A percentile compares a stretch with the other conserved stretches of the same genome.
These are phyloP conservation scores for Saccharum spontaneum DNA, from an alignment of 176 grass and related monocot genomes.

Conservation along the genomic window DNA sequence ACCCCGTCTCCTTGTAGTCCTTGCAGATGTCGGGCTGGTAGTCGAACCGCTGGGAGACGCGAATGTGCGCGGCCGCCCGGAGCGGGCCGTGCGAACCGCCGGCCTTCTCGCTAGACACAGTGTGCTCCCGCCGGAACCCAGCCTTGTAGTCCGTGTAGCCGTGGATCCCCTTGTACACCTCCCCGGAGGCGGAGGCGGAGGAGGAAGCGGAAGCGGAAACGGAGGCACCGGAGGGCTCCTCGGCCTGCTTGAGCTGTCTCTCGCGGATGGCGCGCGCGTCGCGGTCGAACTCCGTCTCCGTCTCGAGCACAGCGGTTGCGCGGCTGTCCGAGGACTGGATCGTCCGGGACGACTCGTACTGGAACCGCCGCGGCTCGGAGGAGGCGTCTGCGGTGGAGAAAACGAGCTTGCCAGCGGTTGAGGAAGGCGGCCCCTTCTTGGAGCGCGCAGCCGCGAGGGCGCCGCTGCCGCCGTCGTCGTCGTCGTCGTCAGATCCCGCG, in stretches of 20 bases:
- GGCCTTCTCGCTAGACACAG: slow-evolving; percentile 82
- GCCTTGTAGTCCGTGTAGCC: slow-evolving; percentile 91
- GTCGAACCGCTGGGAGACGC: slow-evolving; percentile 70
- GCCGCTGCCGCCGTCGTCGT: slow-evolving; percentile 16
- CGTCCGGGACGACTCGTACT: slow-evolving; percentile 75
- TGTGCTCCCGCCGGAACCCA: slow-evolving; percentile 82
- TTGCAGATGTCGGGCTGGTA: slow-evolving; percentile 96
- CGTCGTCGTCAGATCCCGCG: slow-evolving; percentile 53
- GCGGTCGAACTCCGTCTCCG: slow-evolving; percentile 72
- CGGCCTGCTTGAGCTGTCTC: slow-evolving; percentile 71
- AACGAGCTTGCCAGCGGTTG: slow-evolving; percentile 48
- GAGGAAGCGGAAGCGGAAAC: background rate
- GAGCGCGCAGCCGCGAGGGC: slow-evolving; percentile 27
- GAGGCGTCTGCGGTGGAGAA: slow-evolving; percentile 62
- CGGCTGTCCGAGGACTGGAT: slow-evolving; percentile 81
- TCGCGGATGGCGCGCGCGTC: slow-evolving; percentile 85
- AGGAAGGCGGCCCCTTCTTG: slow-evolving; percentile 37
- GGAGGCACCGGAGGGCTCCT: slow-evolving; percentile 29
- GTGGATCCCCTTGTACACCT: slow-evolving; percentile 80
- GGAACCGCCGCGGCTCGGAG: slow-evolving; percentile 46
- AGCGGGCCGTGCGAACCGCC: slow-evolving; percentile 75
- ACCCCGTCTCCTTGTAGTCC: slow-evolving; percentile 98
- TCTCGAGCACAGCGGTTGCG: slow-evolving; percentile 75
- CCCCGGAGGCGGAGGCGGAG: slow-evolving; percentile 23
- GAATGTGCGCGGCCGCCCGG: slow-evolving; percentile 73